Evolutionary conservation across 2,329 filamentous ascomycete species (phyloP).

Genomic region (Thermothelomyces thermophilus): DNA sequence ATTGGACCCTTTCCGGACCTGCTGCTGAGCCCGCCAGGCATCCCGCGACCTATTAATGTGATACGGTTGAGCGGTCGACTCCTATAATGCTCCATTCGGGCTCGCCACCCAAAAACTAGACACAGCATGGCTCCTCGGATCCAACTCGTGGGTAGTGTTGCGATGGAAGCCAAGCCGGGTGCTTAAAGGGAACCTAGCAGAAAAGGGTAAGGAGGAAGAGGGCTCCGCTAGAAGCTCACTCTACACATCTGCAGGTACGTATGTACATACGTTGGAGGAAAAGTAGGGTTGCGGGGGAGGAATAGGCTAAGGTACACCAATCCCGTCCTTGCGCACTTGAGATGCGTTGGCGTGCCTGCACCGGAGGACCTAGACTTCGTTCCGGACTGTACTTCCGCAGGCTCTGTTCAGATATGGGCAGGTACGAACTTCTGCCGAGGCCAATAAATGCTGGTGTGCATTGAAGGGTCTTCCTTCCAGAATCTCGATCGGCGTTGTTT

Average conservation of each 20-base stretch:
- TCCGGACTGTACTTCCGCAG: no score
- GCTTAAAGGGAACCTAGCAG: background rate
- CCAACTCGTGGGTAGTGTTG: background rate
- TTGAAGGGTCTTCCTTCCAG: background rate
- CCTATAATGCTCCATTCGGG: background rate
- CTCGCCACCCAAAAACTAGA: background rate
- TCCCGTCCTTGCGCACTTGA: background rate
- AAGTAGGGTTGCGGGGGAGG: slow-evolving; percentile 17
- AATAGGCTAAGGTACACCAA: slow-evolving; percentile 16
- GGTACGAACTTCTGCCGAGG: no score
- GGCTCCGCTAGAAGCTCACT: background rate
- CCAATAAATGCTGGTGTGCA: no score
- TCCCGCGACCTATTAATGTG: background rate
- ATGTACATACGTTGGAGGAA: no score
- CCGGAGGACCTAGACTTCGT: background rate
- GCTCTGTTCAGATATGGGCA: no score
- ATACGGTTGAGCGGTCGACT: background rate
- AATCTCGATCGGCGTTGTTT: background rate
- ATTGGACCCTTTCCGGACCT: background rate
- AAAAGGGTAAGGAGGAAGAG: slow-evolving; percentile 8
- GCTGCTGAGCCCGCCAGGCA: background rate
- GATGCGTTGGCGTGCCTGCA: background rate
- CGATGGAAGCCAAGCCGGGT: slow-evolving; percentile 18
- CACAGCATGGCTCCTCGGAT: background rate
- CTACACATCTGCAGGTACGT: background rate